Base-by-base conservation (phyloP, 1,284 basidiomycete genomes). In the Puccinia coronata region DNA sequence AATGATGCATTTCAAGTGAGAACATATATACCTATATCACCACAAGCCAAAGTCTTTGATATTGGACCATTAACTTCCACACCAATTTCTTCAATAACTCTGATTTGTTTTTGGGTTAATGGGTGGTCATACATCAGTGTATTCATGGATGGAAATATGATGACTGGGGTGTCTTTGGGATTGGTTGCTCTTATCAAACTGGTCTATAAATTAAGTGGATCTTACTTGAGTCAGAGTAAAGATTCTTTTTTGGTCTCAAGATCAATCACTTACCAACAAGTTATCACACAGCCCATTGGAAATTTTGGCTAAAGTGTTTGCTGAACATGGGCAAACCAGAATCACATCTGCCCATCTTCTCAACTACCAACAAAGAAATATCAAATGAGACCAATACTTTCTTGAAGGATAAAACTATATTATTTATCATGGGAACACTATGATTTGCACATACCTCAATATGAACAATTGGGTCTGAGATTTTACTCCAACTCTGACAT, bases 131-230 rank as follows among this genome's bases (percentile, higher is more conserved):
- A 98, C 96, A 99, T 98, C 83, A 93, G 88, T 6, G 96, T 98
- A 86, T 99, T 99, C 96, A 98, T 99, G 0, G 97, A 96, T 2
- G 96, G 97, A 84, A 96, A 98, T 43, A 98, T 87, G 84, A 92
- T 92, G 23, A 93, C 94, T 1, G 92, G 92, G 0, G 92, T 96
- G 25, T 81, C 72, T 1, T 89, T 89, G 0, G 93, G 92, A 11
- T 92, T 88, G 0, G 97, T 88, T 0, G 96, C 96, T 23, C 96
- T 91, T 82, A 99, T 89, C 12, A 98, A 88, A 8, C 93, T 95
- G 1, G 95, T 96, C 94, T 96, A n/a, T 9, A n/a, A n/a, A n/a
- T n/a, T n/a, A n/a, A n/a, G n/a, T n/a, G n/a, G n/a, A n/a, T n/a
- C n/a, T n/a, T n/a, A n/a, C n/a, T n/a, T n/a, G n/a, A n/a, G n/a